These are phyloP conservation scores for Spinellus fusiger DNA, from an alignment of 192 early-diverging fungal genomes.

Conservation along the genomic window DNA sequence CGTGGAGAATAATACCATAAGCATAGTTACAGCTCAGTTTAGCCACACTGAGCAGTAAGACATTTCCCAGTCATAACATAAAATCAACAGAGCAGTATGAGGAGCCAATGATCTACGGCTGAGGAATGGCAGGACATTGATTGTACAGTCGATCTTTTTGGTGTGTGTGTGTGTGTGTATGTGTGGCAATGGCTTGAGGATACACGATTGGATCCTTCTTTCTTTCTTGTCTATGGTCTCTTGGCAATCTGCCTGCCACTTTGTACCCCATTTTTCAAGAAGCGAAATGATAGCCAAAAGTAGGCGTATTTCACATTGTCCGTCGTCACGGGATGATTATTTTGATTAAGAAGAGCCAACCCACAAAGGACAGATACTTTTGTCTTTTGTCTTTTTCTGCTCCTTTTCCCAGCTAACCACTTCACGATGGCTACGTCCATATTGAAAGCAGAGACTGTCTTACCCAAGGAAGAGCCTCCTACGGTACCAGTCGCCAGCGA, in stretches of 20 bases:
- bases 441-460: not conserved
- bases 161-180: no score
- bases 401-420: not conserved
- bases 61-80: no score
- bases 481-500: not conserved
- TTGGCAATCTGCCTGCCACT: not conserved
- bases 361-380: not conserved
- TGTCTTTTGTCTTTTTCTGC: not conserved
- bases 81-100: no score
- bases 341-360: not conserved
- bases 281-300: conserved; percentile 1
- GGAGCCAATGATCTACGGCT: no score
- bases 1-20: not conserved
- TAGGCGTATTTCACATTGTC: not conserved
- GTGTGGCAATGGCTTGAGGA: no score
- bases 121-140: no score
- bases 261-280: not conserved
- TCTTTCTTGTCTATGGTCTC: not conserved
- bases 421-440: not conserved
- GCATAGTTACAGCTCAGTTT: not conserved
- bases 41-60: no score
- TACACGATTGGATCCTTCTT: not conserved
- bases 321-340: not conserved
- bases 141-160: no score
- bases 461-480: not conserved